Conservation (phyloP, 257 asterid species). For the Schizonepeta tenuifolia region DNA sequence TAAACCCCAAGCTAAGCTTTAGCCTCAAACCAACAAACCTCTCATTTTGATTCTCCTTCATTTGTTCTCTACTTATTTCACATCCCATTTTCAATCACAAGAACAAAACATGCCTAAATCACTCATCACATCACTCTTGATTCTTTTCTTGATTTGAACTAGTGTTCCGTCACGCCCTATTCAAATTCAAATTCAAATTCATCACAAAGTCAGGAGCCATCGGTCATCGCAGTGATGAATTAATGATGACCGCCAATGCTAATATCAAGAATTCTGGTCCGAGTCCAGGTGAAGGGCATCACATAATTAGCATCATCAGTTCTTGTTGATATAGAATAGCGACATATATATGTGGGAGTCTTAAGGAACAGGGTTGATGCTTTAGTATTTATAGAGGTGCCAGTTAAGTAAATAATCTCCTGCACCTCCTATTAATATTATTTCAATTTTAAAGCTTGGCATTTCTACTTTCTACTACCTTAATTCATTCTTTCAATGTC, state of each 20-base stretch:
- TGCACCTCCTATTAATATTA: background rate
- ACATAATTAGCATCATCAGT: background rate
- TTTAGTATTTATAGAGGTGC: background rate
- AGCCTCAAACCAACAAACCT: constrained; percentile 17
- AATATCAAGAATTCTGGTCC: constrained; percentile 38
- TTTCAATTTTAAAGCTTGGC: background rate
- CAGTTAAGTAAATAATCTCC: too few species aligned
- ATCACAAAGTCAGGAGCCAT: too few species aligned
- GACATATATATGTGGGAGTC: too few species aligned
- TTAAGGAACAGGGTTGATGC: too few species aligned
- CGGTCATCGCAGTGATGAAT: background rate
- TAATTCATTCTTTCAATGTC: background rate
- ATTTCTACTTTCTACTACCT: background rate
- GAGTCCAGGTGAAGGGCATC: constrained; percentile 42
- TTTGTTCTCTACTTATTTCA: background rate
- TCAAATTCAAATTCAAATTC: too few species aligned
- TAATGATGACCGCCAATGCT: too few species aligned
- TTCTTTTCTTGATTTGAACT: constrained; percentile 25
- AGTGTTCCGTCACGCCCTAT: constrained; percentile 16
- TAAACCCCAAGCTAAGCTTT: constrained; percentile 17
- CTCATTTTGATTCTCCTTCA: constrained; percentile 10
- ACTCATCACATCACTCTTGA: constrained; percentile 14
- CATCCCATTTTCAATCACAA: background rate
- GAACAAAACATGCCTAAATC: background rate
- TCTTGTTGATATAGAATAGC: too few species aligned